A percentile compares a stretch with the other conserved stretches of the same genome.
phyloP scores from a whole-genome alignment of 495 filamentous ascomycete species.

The Neurospora sp. region DNA sequence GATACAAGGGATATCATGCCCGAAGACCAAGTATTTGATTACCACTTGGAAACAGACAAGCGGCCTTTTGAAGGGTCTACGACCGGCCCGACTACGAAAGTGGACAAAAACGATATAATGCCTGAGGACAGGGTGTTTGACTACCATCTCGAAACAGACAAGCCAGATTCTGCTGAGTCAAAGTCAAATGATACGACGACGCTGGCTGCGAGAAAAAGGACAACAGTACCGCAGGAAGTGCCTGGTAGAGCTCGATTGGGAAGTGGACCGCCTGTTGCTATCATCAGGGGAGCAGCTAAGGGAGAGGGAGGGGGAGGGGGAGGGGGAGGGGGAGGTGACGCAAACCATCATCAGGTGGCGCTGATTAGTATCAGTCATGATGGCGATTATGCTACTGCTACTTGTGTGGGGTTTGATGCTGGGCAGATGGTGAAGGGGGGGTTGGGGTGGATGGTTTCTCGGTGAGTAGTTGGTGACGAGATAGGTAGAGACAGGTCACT shows the following conservation, averaged over 20 bases:
- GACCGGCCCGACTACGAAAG: not conserved
- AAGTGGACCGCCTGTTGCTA: conserved; percentile 14
- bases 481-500: not conserved
- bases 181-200: not conserved
- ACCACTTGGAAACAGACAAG: not conserved
- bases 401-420: conserved; percentile 17
- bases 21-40: not conserved
- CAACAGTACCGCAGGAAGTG: not conserved
- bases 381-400: conserved; percentile 23
- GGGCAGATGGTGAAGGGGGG: not conserved
- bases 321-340: not conserved
- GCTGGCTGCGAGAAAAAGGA: not conserved
- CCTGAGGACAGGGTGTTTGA: not conserved
- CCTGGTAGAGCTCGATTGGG: not conserved
- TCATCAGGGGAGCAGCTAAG: conserved; percentile 5
- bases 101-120: not conserved
- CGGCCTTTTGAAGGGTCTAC: not conserved
- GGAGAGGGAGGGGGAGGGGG: not conserved
- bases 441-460: not conserved
- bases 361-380: conserved; percentile 31
- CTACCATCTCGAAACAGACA: not conserved
- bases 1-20: not conserved
- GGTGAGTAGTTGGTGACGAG: not conserved
- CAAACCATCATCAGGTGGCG: conserved; percentile 8
- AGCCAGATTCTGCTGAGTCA: not conserved